A percentile compares a stretch with the other conserved stretches of the same genome.
These are phyloP conservation scores for Irpex sp. DNA, from an alignment of 1,284 basidiomycete genomes.

Conservation along the genomic window DNA sequence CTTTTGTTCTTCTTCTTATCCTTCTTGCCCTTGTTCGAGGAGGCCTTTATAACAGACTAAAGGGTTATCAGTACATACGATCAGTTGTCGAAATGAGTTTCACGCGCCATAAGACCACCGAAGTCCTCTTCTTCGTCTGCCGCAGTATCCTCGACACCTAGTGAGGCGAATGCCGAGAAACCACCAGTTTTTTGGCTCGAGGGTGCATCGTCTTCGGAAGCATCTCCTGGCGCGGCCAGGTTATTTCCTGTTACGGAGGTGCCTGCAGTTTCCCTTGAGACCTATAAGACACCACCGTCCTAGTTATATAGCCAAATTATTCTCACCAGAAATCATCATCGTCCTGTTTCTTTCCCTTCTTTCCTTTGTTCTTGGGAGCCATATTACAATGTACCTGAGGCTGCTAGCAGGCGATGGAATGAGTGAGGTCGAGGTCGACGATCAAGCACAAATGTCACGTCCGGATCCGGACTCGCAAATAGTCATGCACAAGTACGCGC, in stretches of 20 bases:
- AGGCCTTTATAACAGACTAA: conserved; percentile 47
- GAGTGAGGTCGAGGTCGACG: conserved; percentile 1
- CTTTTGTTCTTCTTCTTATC: conserved; percentile 66
- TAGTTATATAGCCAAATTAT: conserved; percentile 10
- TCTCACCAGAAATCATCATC: conserved; percentile 83
- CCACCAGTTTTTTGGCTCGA: conserved; percentile 22
- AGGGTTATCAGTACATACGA: conserved; percentile 5
- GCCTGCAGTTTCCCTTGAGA: conserved; percentile 62
- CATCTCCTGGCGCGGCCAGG: conserved; percentile 27
- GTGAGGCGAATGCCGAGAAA: conserved; percentile 52
- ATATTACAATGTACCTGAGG: conserved; percentile 35
- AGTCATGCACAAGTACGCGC: not conserved
- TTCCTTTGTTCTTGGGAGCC: conserved; percentile 87
- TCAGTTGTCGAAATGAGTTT: not conserved
- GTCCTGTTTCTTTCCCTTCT: conserved; percentile 80
- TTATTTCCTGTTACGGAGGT: conserved; percentile 52
- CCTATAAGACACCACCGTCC: conserved; percentile 4
- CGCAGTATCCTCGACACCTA: conserved; percentile 44
- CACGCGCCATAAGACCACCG: conserved; percentile 81
- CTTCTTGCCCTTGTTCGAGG: conserved; percentile 53
- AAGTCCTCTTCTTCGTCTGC: conserved; percentile 70
- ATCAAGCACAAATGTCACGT: not conserved
- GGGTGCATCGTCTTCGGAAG: conserved; percentile 37
- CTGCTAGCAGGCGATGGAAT: not conserved
- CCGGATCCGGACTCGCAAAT: not conserved